Conservation (phyloP, 768 basidiomycete species). For the Tephrocybe sp. region DNA sequence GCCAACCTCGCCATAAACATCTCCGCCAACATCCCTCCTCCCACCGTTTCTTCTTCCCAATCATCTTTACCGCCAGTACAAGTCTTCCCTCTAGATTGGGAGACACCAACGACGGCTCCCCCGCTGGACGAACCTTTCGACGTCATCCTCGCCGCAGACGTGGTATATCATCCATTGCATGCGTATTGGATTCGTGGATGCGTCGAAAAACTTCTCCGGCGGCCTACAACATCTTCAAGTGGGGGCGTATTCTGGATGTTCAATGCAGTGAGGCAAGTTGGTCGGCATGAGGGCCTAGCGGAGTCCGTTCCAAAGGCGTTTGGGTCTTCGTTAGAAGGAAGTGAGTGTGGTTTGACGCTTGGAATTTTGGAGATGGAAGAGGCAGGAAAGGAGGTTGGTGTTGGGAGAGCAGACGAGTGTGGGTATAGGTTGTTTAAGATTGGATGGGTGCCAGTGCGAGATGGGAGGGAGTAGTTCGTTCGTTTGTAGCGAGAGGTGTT, state of each 20-base stretch:
- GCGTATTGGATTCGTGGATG: slow-evolving; percentile 67
- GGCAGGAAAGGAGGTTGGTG: slow-evolving; percentile 46
- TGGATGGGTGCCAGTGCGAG: slow-evolving; percentile 45
- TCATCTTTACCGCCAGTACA: slow-evolving; percentile 26
- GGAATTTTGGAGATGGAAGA: slow-evolving; percentile 47
- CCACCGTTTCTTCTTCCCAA: slow-evolving; percentile 8
- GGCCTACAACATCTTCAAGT: slow-evolving; percentile 16
- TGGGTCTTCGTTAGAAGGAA: too few species aligned
- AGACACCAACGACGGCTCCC: slow-evolving; percentile 34
- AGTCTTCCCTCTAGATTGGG: slow-evolving; percentile 67
- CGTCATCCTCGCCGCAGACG: slow-evolving; percentile 74
- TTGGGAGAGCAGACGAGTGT: slow-evolving; percentile 68
- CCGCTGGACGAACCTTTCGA: slow-evolving; percentile 51
- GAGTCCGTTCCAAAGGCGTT: slow-evolving; percentile 58
- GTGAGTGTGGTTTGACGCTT: too few species aligned
- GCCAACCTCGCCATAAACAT: slow-evolving; percentile 65
- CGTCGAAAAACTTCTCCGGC: slow-evolving; percentile 47
- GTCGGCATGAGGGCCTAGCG: slow-evolving; percentile 58
- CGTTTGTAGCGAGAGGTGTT: neutral
- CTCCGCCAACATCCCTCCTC: slow-evolving; percentile 41
- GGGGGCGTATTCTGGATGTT: slow-evolving; percentile 71
- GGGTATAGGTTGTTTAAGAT: slow-evolving; percentile 70
- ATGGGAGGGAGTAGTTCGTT: neutral
- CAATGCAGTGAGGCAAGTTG: slow-evolving; percentile 63
- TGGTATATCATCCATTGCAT: slow-evolving; percentile 72